Base-by-base conservation (phyloP, 345 rosid species). In the Dipteronia dyeriana region DNA sequence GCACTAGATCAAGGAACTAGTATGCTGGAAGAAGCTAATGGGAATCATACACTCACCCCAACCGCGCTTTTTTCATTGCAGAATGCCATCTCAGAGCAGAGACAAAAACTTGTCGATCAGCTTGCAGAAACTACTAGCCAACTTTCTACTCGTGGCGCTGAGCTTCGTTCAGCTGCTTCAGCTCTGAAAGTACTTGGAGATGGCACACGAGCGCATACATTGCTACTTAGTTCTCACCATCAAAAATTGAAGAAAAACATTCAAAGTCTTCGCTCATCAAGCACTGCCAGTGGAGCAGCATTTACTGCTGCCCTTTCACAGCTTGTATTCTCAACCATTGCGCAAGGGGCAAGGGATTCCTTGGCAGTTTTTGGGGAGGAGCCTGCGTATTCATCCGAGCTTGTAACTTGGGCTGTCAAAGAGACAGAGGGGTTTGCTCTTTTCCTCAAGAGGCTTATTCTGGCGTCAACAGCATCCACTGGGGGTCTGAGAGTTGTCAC, bases 351-450 rank as follows among this genome's bases (percentile, higher is more conserved):
- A 8, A 92, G 86, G 38, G 97, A 95, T 74, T 94, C 96, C 76
- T 80, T 86, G 73, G 86, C 94, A 9, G 92, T 90, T 68, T 93
- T 91, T 19, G 92, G 95, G 0, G 92, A 92, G 82, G 98, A 95
- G 73, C 90, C 95, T 17, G 90, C 98, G 9, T 92, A 88, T 75
- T 77, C 92, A 9, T 95, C 98, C 0, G 98, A 95, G 88, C 95
- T 95, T 43, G 97, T 95, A 49, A 91, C 99, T 68, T 95, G 98
- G 99, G 94, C 97, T 39, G 97, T 92, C 62, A 93, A 89, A 80
- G 90, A 91, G 85, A 88, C 91, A 0, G 95, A 92, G 65, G 77
- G 77, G 0, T 89, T 89, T 22, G 91, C 95, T 74, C 78, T 83
- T 71, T 83, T 93, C 57, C 82, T 92, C 4, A 86, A 93, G 84